Percentiles rank a stretch among this genome's conserved stretches.
Evolutionary conservation across 805 yeast species (phyloP).

Genomic region (Candida pseudofarinosa): DNA sequence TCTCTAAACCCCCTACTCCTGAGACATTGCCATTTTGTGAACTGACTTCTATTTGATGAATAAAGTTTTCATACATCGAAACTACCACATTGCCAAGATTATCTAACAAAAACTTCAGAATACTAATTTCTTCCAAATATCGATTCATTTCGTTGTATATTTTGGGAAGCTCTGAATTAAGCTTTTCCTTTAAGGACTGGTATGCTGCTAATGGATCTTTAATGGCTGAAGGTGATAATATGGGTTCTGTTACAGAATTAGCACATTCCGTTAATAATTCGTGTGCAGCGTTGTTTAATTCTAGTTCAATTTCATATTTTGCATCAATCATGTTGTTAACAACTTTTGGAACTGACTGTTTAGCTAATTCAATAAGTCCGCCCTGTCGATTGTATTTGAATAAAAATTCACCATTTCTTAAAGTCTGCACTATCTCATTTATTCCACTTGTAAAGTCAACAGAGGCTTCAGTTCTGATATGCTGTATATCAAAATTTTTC

Average conservation of each 20-base stretch:
- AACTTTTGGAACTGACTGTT: conserved; percentile 73
- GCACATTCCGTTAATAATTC: conserved; percentile 55
- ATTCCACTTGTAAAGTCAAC: conserved; percentile 78
- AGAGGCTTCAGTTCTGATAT: conserved; percentile 63
- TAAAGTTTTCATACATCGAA: conserved; percentile 54
- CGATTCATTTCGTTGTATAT: conserved; percentile 46
- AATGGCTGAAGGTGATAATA: conserved; percentile 19
- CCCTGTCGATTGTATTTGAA: conserved; percentile 27
- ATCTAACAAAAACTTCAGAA: conserved; percentile 26
- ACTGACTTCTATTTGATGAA: conserved; percentile 26
- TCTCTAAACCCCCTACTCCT: conserved; percentile 24
- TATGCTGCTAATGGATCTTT: conserved; percentile 28
- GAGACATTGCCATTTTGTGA: conserved; percentile 20
- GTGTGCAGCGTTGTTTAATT: conserved; percentile 66
- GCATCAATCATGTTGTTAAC: conserved; percentile 81
- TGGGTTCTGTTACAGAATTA: conserved; percentile 46
- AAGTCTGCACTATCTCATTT: conserved; percentile 37
- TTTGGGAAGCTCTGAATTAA: conserved; percentile 54
- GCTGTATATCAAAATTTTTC: conserved; percentile 73
- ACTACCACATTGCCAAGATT: conserved; percentile 46
- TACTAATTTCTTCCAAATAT: conserved; percentile 56
- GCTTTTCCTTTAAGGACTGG: conserved; percentile 42
- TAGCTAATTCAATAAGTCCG: conserved; percentile 47
- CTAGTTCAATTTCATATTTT: conserved; percentile 63
- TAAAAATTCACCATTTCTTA: conserved; percentile 43